Evolutionary conservation across 2,329 filamentous ascomycete species (phyloP), one percentile per base, ranked within the genome.

Genomic region (Neobulgaria alba): DNA sequence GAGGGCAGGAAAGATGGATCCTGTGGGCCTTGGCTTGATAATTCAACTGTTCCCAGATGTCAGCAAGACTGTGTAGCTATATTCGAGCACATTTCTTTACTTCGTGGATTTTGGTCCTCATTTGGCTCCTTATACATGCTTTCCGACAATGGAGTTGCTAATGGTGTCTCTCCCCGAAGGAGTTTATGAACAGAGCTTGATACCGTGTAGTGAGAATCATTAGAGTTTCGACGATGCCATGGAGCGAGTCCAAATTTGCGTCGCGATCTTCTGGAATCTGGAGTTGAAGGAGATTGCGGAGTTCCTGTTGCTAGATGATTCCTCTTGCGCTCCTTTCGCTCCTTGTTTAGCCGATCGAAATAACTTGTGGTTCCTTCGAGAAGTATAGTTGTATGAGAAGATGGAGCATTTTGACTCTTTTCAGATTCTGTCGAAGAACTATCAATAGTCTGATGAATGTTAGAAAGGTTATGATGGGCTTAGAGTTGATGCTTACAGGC

Each of bases 201-300:
- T 5, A 46, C 46, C 10, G 53, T 59, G 2, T 52, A 15, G 3
- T 57, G 20, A 3, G 56, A 57, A 19, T 54, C 55, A 7, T 53
- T 43, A 2, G 57, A 60, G 10, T 37, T 37, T 32, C 39, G 50
- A 10, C 53, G 53, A 36, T 59, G 56, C 57, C 57, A 60, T n/a
- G 57, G 57, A 17, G 57, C 55, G 20, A 57, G 38, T 7, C 56
- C 57, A 32, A 57, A 53, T 23, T 35, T 34, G 29, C 50, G 47
- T 29, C 44, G 42, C 31, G 39, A 43, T 39, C 38, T 50, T 10
- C 9, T 26, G 15, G 33, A 35, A 10, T 35, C 45, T 10, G 37
- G 45, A 3, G 50, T 48, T n/a, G 14, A 21, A 3, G 21, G 38
- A 21, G 31, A 43, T 36, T 39, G 45, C 23, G 21, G 37, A 33